Evolutionary conservation across 169 alveolate genomes (phyloP), one percentile per base, ranked within the genome.

Genomic region (Neospora caninum): DNA sequence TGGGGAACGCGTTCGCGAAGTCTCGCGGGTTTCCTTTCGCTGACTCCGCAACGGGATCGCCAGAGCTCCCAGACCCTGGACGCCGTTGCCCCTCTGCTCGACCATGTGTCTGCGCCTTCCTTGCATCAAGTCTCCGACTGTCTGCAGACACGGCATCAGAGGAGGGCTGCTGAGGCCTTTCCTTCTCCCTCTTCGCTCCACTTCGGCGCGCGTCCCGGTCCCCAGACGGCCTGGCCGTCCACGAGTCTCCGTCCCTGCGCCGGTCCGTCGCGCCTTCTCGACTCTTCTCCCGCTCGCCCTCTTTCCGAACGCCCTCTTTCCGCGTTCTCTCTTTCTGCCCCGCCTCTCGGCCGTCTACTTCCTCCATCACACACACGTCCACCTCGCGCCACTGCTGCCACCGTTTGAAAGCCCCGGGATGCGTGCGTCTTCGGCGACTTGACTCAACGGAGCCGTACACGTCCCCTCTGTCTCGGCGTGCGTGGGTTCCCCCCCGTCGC

Each of bases 331-430:
- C 64, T 53, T 18, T 7, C 18, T 18, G 64, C 64, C 64, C 27
- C 64, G 64, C 73, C 73, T 78, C 86, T 7, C 20, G 39, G 27
- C 42, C 45, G 86, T 38, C 45, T 43, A 18, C 86, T 2, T 78
- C 86, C 27, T 78, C 86, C 86, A 78, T n/a, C 86, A 78, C 86
- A n/a, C 86, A 78, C 39, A 78, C 86, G 86, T 78, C 86, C 27
- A 78, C 86, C 31, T 78, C 86, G 39, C 86, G 39, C 86, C 86
- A 78, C 49, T 38, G 39, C 45, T n/a, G 86, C 86, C 86, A 78
- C 43, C 86, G 39, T n/a, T 43, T 20, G 2, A 78, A 6, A 16
- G 86, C 86, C 4, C 86, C 86, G 1, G 58, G 58, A 49, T 49
- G 58, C 58, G 13, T 49, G 58, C 58, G 58, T 49, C 58, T 49